A percentile compares a stretch with the other conserved stretches of the same genome.
Evolutionary conservation across 2,329 filamentous ascomycete species (phyloP).

Genomic region (Fusarium liriodendri): DNA sequence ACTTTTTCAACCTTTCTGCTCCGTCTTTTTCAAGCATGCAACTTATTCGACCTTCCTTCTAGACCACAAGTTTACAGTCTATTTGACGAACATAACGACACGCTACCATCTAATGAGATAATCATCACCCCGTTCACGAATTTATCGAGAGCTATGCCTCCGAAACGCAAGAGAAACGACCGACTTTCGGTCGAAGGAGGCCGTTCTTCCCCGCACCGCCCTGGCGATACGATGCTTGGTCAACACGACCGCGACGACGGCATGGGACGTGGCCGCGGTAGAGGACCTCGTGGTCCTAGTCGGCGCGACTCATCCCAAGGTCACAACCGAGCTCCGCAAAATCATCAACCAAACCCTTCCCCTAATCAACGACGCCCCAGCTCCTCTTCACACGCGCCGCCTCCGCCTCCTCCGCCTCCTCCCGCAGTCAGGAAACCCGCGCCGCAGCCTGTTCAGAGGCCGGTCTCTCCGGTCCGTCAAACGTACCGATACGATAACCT

Average conservation of each 20-base stretch:
- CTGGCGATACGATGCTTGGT: constrained; percentile 64
- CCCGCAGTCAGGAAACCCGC: constrained; percentile 33
- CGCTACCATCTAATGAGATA: constrained; percentile 50
- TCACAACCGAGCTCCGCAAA: constrained; percentile 43
- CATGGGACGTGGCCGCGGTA: constrained; percentile 58
- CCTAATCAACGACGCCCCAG: constrained; percentile 38
- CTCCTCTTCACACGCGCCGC: constrained; percentile 36
- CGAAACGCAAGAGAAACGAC: constrained; percentile 70
- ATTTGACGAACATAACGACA: constrained; percentile 5
- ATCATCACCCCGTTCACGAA: constrained; percentile 26
- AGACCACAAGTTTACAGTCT: constrained; percentile 16
- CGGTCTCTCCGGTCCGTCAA: constrained; percentile 50
- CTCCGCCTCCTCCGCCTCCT: constrained; percentile 38
- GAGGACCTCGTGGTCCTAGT: constrained; percentile 59
- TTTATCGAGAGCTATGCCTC: constrained; percentile 59
- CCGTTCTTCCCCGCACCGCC: constrained; percentile 72
- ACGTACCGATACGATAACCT: constrained; percentile 80
- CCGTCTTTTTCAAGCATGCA: constrained; percentile 4
- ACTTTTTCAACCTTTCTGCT: constrained; percentile 11
- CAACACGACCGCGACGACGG: constrained; percentile 69
- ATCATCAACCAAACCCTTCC: constrained; percentile 40
- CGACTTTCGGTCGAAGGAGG: constrained; percentile 60
- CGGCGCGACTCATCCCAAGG: constrained; percentile 65
- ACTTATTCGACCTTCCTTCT: constrained; percentile 30
- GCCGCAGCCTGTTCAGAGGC: constrained; percentile 39